Evolutionary conservation across 108 stramenopile species (phyloP).

Genomic region (Pseudonitzschia multiseries): DNA sequence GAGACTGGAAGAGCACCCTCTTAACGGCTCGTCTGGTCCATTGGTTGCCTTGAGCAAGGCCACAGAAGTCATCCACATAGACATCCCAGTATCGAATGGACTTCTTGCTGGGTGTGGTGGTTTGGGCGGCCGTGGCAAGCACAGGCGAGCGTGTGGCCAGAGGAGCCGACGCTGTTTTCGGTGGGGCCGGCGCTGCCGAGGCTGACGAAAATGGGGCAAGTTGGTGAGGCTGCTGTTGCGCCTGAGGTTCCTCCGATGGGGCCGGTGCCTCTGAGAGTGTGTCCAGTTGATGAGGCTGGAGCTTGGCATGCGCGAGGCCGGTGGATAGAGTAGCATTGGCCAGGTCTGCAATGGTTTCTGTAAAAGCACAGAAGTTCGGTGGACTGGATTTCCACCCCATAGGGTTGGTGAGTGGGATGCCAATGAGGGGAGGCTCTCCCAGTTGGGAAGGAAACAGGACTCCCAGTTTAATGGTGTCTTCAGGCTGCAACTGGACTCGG

Average conservation of each 20-base stretch:
- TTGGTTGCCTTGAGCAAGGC: conserved; percentile 30
- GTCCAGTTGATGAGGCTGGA: too few relatives aligned
- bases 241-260: too few relatives aligned
- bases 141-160: too few relatives aligned
- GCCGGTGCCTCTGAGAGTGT: too few relatives aligned
- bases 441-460: conserved; percentile 23
- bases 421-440: background rate
- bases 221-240: conserved; percentile 24
- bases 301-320: too few relatives aligned
- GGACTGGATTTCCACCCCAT: too few relatives aligned
- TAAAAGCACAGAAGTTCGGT: conserved; percentile 40
- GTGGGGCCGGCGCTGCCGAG: background rate
- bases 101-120: background rate
- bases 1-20: too few relatives aligned
- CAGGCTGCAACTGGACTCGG: too few relatives aligned
- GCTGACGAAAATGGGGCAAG: conserved; percentile 19
- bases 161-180: too few relatives aligned
- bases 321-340: too few relatives aligned
- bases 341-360: conserved; percentile 39
- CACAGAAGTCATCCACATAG: conserved; percentile 49
- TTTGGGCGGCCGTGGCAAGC: too few relatives aligned
- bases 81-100: conserved; percentile 35
- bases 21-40: too few relatives aligned
- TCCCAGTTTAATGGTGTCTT: conserved; percentile 38
- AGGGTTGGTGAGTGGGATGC: conserved; percentile 23